A percentile compares a stretch with the other conserved stretches of the same genome.
Conservation (phyloP, 345 rosid genomes). For the Eucalyptus decipiens region DNA sequence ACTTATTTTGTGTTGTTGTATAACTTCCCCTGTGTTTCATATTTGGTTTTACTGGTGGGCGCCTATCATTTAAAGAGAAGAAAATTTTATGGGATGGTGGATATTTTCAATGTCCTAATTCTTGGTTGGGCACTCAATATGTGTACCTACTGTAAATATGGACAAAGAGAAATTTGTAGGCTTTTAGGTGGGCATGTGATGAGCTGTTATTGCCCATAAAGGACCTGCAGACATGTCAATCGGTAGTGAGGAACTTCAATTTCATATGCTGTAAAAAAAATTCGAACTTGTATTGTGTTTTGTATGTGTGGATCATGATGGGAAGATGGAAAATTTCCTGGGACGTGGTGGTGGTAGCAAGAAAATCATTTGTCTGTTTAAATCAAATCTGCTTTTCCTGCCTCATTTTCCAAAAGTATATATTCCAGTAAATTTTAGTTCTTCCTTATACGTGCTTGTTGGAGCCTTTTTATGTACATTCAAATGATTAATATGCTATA, state of each 20-base stretch:
- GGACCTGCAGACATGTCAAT: constrained; percentile 24
- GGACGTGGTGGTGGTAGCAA: not conserved
- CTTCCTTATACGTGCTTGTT: not conserved
- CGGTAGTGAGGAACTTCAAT: not conserved
- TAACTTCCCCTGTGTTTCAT: not conserved
- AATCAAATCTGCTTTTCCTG: not conserved
- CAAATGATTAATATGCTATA: not conserved
- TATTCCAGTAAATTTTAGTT: not conserved
- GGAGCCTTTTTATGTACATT: not conserved
- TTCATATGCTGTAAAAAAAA: not conserved
- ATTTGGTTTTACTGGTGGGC: not conserved
- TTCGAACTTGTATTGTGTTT: not conserved
- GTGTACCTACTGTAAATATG: constrained; percentile 74
- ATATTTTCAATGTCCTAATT: constrained; percentile 43
- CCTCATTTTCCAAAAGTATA: not conserved
- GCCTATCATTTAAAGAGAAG: not conserved
- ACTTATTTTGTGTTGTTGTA: not conserved
- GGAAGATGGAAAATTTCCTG: not conserved
- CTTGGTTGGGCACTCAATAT: constrained; percentile 57
- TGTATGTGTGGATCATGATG: not conserved
- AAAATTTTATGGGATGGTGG: not conserved
- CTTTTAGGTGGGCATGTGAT: constrained; percentile 44
- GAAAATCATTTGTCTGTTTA: not conserved
- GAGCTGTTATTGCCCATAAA: constrained; percentile 37
- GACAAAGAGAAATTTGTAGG: constrained; percentile 46